Conservation (phyloP, 2,329 filamentous ascomycete species). For the Sphaerulina vaccinii region DNA sequence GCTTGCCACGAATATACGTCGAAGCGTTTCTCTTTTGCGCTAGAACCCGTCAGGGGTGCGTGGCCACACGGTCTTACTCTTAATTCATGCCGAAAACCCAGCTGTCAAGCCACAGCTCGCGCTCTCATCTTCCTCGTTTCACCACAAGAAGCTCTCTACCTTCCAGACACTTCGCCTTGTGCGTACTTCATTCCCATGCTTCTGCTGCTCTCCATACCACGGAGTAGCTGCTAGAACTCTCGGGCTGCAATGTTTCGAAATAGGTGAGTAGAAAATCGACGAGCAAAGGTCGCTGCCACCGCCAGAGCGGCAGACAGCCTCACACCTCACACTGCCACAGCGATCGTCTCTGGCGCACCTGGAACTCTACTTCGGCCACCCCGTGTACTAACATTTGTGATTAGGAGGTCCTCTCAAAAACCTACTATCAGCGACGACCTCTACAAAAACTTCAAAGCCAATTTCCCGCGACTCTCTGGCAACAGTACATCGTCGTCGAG, state of each 20-base stretch:
- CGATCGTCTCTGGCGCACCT: conserved; percentile 26
- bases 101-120: no score
- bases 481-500: conserved; percentile 23
- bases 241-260: conserved; percentile 48
- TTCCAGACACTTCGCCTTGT: not conserved
- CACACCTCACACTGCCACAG: conserved; percentile 23
- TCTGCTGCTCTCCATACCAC: conserved; percentile 14
- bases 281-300: conserved; percentile 7
- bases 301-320: conserved; percentile 9
- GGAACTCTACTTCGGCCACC: conserved; percentile 23
- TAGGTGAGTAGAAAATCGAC: conserved; percentile 40
- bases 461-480: conserved; percentile 70
- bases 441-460: conserved; percentile 78
- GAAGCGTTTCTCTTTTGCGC: conserved; percentile 6
- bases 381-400: conserved; percentile 16
- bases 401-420: conserved; percentile 67
- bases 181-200: conserved; percentile 19
- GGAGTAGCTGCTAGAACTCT: conserved; percentile 20
- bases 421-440: conserved; percentile 82
- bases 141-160: conserved; percentile 10
- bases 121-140: conserved; percentile 26
- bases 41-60: no score
- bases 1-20: conserved; percentile 18
- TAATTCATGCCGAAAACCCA: no score
- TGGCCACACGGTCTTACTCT: no score